Base-by-base conservation (phyloP, 345 rosid genomes). In the Citrus hindsii region DNA sequence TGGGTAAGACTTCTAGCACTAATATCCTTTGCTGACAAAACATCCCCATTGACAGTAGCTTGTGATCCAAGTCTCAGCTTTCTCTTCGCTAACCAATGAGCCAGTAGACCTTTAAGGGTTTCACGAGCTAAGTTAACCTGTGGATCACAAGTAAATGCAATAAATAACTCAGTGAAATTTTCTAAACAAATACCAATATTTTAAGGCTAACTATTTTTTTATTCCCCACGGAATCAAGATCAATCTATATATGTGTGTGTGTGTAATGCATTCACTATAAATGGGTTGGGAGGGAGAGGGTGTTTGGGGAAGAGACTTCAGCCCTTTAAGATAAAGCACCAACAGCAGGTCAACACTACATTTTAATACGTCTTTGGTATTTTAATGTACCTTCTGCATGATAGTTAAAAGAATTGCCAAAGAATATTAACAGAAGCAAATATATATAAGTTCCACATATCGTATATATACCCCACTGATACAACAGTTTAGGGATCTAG, bases 81-180 rank as follows among this genome's bases (percentile, higher is more conserved):
- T 88, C 96, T 91, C 86, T 91, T 97, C 27, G 88, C 83, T 84
- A 94, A 79, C 97, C 97, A 97, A 87, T 93, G 93, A 89, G 86
- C 88, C 84, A 94, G 81, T 27, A 97, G 85, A 83, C 99, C 99
- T 89, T 97, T 97, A 81, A 97, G 86, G 8, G 98, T 97, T 85
- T 97, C 99, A 69, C 98, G 96, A 79, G 93, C 98, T 82, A 97
- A 87, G 87, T 97, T 94, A 84, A 97, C 92, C 99, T 97, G 89
- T 79, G 79, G 60, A 70, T 56, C 72, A 80, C 38, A 69, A 75
- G 76, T 74, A 59, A 81, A 82, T 46, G 69, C 27, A 74, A 27
- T 48, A 69, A 28, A 73, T 68, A 51, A 28, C 12, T 6, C 9
- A 46, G 53, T 25, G 2, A 74, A 37, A 60, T 32, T 53, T 71